Conservation (phyloP, 768 basidiomycete genomes). For the Pisolithus orientalis region DNA sequence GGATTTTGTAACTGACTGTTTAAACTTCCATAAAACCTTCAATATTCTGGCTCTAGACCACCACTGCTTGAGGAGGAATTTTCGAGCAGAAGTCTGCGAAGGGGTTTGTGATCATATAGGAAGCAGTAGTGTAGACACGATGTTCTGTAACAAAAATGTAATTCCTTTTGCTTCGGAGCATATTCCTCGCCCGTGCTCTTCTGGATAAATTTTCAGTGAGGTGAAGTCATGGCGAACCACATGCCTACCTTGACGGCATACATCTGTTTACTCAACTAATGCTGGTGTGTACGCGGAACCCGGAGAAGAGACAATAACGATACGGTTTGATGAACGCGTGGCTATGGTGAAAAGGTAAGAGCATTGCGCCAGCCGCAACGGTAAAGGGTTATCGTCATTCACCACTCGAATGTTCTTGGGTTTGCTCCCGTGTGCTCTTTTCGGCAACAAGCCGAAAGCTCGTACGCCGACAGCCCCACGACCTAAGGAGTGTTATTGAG, state of each 20-base stretch:
- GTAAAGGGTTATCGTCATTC: not conserved
- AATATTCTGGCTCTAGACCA: not conserved
- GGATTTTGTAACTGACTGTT: not conserved
- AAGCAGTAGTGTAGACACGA: not conserved
- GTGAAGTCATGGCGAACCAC: too few relatives aligned
- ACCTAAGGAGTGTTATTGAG: not conserved
- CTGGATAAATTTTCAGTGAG: not conserved
- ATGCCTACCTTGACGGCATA: too few relatives aligned
- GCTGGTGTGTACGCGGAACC: not conserved
- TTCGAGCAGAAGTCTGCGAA: not conserved
- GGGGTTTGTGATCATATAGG: not conserved
- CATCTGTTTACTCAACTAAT: too few relatives aligned
- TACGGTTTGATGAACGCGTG: not conserved
- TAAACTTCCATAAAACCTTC: constrained; percentile 1
- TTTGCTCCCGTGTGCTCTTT: not conserved
- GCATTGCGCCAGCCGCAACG: not conserved
- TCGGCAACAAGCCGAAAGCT: not conserved
- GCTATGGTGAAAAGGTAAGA: not conserved
- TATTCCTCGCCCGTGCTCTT: not conserved
- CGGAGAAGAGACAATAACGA: not conserved
- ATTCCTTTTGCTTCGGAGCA: not conserved
- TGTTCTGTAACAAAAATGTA: not conserved
- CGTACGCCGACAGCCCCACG: not conserved
- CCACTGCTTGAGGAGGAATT: not conserved
- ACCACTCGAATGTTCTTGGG: not conserved